Evolutionary conservation across 2,329 filamentous ascomycete species (phyloP).

Genomic region (Colletotrichum scovillei): DNA sequence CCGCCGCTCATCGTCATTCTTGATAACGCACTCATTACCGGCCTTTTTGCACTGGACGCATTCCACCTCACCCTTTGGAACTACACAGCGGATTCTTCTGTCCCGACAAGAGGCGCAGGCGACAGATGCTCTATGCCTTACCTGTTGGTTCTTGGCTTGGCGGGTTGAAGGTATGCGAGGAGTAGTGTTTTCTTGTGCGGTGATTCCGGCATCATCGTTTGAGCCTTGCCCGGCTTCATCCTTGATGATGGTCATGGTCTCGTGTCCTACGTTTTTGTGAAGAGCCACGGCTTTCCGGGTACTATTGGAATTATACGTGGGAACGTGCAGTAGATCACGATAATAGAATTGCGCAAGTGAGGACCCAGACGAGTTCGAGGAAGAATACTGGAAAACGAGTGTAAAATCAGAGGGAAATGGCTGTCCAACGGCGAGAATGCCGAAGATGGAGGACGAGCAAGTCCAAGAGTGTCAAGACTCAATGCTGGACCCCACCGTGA

Average conservation of each 20-base stretch:
- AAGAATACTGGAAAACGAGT: neutral
- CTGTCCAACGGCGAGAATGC: neutral
- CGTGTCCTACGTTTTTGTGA: neutral
- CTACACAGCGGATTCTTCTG: slow-evolving; percentile 60
- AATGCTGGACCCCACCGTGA: slow-evolving; percentile 4
- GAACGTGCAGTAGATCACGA: neutral
- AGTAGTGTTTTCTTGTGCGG: slow-evolving; percentile 49
- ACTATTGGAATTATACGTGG: neutral
- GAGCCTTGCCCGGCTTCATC: slow-evolving; percentile 21
- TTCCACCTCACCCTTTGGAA: slow-evolving; percentile 60
- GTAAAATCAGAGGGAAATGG: neutral
- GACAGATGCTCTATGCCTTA: slow-evolving; percentile 62
- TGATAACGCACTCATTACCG: slow-evolving; percentile 64
- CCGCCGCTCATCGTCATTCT: slow-evolving; percentile 67
- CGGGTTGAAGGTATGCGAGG: slow-evolving; percentile 42
- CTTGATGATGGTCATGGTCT: slow-evolving; percentile 4
- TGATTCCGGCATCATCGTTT: slow-evolving; percentile 40
- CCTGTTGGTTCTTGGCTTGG: slow-evolving; percentile 48
- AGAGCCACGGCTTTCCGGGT: neutral
- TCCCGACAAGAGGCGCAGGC: slow-evolving; percentile 66
- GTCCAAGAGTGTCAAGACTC: neutral
- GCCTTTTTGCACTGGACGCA: slow-evolving; percentile 65
- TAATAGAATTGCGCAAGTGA: neutral
- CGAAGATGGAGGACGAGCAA: neutral
- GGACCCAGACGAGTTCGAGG: neutral